Base-by-base conservation (phyloP, 768 basidiomycete genomes). In the Filobasidium wieringae region DNA sequence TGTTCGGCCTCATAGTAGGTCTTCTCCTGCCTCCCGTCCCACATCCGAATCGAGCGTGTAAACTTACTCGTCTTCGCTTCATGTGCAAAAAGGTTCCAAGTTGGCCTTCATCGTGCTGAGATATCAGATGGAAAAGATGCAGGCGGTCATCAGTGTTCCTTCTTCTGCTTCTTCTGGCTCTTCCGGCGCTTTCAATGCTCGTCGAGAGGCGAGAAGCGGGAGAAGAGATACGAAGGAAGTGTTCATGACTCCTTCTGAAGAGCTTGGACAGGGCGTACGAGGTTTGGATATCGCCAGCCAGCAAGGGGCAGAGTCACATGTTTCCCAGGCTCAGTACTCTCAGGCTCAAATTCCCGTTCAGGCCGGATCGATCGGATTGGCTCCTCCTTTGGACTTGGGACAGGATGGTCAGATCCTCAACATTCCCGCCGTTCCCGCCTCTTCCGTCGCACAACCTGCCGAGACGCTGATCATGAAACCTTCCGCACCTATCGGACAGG, bases 61-160 rank as follows among this genome's bases (percentile, higher is more conserved):
- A 11, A 22, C 37, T 15, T 40, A 15, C 19, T 15, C n/a, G 17
- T 15, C 19, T 32, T 27, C 24, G 31, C 30, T 4, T 3, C 12
- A 15, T 26, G 30, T 31, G n/a, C 5, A n/a, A 22, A 19, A 62
- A 29, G 63, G 63, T 12, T 26, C 63, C 17, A 56, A 59, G 15
- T 41, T 68, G 8, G 60, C 57, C 33, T 66, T 68, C 50, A 15
- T 66, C 37, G 43, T 68, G 7, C 51, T 61, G 36, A 43, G 61
- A 29, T 41, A 64, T 6, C 33, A 53, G 26, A 54, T 52, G n/a
- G 39, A 37, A 51, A 73, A 70, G 84, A 65, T 86, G 79, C 77
- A 95, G 86, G 77, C 87, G 89, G 84, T 86, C 84, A 55, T 96
- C 30, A 31, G 32, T 31, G 11, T 34, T 24, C n/a, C n/a, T n/a